Evolutionary conservation across 352 stramenopile species (phyloP).

Genomic region (Phytopythium boreale): DNA sequence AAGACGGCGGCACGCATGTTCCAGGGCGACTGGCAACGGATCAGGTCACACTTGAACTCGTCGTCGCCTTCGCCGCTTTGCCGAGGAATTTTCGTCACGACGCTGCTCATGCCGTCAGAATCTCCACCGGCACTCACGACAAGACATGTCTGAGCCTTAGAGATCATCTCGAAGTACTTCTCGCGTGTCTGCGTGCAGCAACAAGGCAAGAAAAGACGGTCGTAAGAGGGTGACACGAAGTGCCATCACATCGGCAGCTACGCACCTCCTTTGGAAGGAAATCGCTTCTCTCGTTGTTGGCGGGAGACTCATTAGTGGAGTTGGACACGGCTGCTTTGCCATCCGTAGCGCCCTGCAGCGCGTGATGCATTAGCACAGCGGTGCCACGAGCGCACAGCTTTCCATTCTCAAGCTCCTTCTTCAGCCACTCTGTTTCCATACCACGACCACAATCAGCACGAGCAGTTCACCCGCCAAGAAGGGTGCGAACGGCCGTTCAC

Average conservation of each 20-base stretch:
- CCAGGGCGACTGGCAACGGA: constrained; percentile 48
- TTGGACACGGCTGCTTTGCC: not conserved
- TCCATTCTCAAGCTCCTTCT: constrained; percentile 77
- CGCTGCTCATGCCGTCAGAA: constrained; percentile 26
- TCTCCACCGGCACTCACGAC: constrained; percentile 25
- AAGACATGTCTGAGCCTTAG: constrained; percentile 33
- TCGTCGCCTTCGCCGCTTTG: constrained; percentile 28
- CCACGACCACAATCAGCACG: not conserved
- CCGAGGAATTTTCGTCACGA: constrained; percentile 24
- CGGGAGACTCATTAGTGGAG: not conserved
- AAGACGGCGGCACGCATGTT: constrained; percentile 21
- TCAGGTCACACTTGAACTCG: constrained; percentile 59
- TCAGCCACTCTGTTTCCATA: constrained; percentile 53
- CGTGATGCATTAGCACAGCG: constrained; percentile 50
- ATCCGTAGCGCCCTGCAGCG: constrained; percentile 11
- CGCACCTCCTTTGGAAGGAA: constrained; percentile 20
- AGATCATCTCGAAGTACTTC: constrained; percentile 38
- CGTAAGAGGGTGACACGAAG: not conserved
- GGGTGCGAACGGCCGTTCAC: constrained; percentile 15
- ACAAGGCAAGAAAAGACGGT: not conserved
- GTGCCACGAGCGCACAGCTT: constrained; percentile 73
- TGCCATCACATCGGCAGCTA: constrained; percentile 1
- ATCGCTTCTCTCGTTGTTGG: constrained; percentile 15
- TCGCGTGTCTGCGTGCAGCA: constrained; percentile 19
- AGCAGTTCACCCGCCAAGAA: not conserved